These are phyloP conservation scores for Jaapia argillacea DNA, from an alignment of 768 basidiomycete genomes.

Conservation along the genomic window DNA sequence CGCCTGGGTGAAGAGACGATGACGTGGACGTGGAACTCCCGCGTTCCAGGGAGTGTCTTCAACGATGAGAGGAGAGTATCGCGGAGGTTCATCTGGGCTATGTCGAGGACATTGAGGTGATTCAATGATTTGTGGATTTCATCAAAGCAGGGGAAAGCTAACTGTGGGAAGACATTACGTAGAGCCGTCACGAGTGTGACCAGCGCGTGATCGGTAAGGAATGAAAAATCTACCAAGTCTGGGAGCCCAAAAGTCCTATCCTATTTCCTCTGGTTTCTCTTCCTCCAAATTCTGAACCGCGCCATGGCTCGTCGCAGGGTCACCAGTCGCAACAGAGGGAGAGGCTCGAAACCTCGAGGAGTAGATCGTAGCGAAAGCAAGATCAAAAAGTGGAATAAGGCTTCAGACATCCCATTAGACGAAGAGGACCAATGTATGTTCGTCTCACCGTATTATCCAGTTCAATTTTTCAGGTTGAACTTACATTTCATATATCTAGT, in stretches of 20 bases:
- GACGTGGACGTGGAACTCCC: conserved; percentile 67
- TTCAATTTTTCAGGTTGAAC: conserved; percentile 1
- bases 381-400: conserved; percentile 58
- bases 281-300: no score
- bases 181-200: no score
- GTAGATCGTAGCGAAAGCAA: conserved; percentile 40
- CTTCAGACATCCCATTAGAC: conserved; percentile 62
- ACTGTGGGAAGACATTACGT: no score
- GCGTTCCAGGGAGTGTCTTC: conserved; percentile 47
- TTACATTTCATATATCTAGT: conserved; percentile 31
- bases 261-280: no score
- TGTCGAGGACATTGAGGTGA: no score
- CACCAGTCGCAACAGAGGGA: conserved; percentile 22
- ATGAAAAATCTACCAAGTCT: no score
- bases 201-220: no score
- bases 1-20: conserved; percentile 63
- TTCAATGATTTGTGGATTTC: no score
- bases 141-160: no score
- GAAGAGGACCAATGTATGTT: conserved; percentile 72
- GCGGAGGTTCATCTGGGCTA: conserved; percentile 49
- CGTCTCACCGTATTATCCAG: no score
- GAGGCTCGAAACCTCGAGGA: conserved; percentile 31
- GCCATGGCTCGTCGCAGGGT: conserved; percentile 38
- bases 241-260: no score
- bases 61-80: conserved; percentile 54